A percentile compares a stretch with the other conserved stretches of the same genome.
These are phyloP conservation scores for Fraxinus angustifolia DNA, from an alignment of 305 asterid species.

Conservation along the genomic window DNA sequence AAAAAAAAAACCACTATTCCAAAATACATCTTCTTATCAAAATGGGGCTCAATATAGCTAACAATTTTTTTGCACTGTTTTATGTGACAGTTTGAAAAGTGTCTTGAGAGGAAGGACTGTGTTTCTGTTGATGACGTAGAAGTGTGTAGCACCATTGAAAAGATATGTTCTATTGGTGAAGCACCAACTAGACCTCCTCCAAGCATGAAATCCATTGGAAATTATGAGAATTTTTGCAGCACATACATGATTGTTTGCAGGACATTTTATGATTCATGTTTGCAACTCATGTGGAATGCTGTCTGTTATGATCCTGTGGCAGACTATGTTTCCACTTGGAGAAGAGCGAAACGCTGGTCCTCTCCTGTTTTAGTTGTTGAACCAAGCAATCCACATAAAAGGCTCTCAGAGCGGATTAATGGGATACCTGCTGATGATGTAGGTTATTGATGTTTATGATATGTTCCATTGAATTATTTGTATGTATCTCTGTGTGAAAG, in stretches of 20 bases:
- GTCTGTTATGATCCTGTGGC: conserved; percentile 61
- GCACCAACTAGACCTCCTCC: conserved; percentile 33
- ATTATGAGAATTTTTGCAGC: conserved; percentile 17
- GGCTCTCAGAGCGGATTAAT: conserved; percentile 27
- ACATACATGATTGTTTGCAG: conserved; percentile 47
- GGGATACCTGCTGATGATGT: conserved; percentile 47
- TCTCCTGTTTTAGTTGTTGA: conserved; percentile 35
- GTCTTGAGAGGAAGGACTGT: conserved; percentile 31
- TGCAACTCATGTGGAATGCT: conserved; percentile 81
- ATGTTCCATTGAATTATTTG: conserved; percentile 16
- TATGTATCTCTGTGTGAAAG: conserved; percentile 28
- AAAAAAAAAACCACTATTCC: not conserved
- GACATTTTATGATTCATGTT: conserved; percentile 56
- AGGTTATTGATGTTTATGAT: conserved; percentile 28
- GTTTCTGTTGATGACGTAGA: conserved; percentile 36
- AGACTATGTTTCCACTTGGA: conserved; percentile 71
- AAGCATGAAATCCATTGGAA: conserved; percentile 27
- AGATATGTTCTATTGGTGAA: conserved; percentile 32
- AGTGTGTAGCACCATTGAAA: conserved; percentile 26
- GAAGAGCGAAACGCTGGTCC: conserved; percentile 69
- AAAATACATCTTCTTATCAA: not conserved
- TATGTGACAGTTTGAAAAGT: conserved; percentile 41
- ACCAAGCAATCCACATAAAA: conserved; percentile 26
- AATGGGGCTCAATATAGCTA: not conserved
- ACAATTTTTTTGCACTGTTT: not conserved